Conservation (phyloP, 1,139 yeast genomes). For the Protomyces macrosporus region DNA sequence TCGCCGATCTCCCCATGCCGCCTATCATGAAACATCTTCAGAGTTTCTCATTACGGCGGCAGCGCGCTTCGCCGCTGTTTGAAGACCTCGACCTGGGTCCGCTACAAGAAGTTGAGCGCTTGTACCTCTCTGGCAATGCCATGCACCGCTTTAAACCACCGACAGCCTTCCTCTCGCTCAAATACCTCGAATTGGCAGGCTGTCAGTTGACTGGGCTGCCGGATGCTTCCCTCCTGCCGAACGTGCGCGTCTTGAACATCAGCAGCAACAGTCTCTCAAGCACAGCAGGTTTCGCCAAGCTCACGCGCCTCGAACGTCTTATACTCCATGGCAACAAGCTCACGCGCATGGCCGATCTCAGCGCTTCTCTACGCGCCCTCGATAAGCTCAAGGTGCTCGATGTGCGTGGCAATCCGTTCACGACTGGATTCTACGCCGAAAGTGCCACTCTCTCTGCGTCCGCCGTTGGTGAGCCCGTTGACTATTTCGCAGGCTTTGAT, state of each 20-base stretch:
- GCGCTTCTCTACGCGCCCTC: conserved; percentile 34
- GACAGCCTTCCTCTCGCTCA: conserved; percentile 38
- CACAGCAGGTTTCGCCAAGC: conserved; percentile 34
- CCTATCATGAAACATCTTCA: conserved; percentile 28
- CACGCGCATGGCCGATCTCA: conserved; percentile 32
- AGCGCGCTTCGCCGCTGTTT: conserved; percentile 2
- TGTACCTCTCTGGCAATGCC: conserved; percentile 35
- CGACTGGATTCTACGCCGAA: conserved; percentile 34
- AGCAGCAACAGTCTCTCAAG: conserved; percentile 37
- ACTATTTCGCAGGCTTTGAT: conserved; percentile 18
- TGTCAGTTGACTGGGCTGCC: conserved; percentile 36
- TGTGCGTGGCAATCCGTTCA: conserved; percentile 38
- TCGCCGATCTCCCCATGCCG: conserved; percentile 30
- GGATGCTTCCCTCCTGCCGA: conserved; percentile 33
- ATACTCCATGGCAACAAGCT: conserved; percentile 37
- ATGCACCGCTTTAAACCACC: conserved; percentile 31
- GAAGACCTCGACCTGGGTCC: background rate
- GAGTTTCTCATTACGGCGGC: conserved; percentile 32
- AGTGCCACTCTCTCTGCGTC: background rate
- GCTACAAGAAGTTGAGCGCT: conserved; percentile 34
- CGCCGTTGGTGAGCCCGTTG: background rate
- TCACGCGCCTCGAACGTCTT: conserved; percentile 36
- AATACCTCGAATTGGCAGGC: conserved; percentile 38
- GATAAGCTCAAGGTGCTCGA: conserved; percentile 36
- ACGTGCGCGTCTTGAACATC: conserved; percentile 39